Conservation (phyloP, 176 grass and related monocot species). For the Calamus simplicifolius region DNA sequence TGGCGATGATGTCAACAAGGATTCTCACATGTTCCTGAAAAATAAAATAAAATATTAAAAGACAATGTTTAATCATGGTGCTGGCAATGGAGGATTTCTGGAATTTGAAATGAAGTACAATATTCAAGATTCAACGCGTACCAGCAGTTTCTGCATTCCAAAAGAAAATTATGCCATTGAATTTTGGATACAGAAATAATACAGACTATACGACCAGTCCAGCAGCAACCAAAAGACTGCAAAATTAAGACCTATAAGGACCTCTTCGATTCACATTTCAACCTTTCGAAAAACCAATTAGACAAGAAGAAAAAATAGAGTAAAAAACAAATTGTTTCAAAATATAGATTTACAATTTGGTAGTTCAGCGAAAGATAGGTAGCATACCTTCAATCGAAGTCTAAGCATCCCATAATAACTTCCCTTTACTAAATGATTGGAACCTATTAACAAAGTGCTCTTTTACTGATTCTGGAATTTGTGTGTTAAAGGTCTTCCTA, state of each 20-base stretch:
- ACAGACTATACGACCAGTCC: neutral
- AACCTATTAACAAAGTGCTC: conserved; percentile 46
- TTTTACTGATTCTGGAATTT: conserved; percentile 48
- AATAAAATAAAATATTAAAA: conserved; percentile 8
- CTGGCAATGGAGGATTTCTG: neutral
- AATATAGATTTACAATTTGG: neutral
- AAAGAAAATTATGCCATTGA: neutral
- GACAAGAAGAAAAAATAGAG: no score
- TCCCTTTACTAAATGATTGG: conserved; percentile 39
- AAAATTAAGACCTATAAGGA: neutral
- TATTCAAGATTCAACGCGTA: neutral
- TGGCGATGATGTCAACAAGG: conserved; percentile 7
- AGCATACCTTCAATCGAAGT: neutral
- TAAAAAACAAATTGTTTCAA: neutral
- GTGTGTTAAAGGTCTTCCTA: conserved; percentile 42
- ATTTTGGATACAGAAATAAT: neutral
- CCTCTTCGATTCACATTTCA: neutral
- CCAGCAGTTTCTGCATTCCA: conserved; percentile 1
- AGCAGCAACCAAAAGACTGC: conserved; percentile 11
- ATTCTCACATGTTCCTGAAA: conserved; percentile 8
- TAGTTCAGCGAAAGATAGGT: neutral
- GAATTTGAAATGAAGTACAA: conserved; percentile 7
- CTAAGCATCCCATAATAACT: conserved; percentile 30
- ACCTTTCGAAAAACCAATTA: no score
- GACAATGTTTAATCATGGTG: neutral